Base-by-base conservation (phyloP, 2,329 filamentous ascomycete species). In the Lasiodiplodia theobromae region DNA sequence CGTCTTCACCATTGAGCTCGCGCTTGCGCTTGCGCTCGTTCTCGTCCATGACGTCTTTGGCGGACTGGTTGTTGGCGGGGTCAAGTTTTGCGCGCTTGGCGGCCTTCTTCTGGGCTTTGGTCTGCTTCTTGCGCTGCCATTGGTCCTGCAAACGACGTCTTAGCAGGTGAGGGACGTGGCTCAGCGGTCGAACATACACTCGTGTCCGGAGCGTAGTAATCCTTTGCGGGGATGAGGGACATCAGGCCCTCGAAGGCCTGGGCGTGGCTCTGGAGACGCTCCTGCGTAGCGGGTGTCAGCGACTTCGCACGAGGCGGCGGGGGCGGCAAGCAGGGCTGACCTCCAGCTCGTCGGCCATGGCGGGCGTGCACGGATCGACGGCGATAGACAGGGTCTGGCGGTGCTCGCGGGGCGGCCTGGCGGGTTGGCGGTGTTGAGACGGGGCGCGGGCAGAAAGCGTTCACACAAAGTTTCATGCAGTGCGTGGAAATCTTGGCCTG, bases 101-200 rank as follows among this genome's bases (percentile, higher is more conserved):
- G 73, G 91, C 90, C 71, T 89, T 88, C 69, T 92, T 92, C 80
- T 97, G 88, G 79, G 93, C 92, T 79, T 97, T 97, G 63, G 93
- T 95, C 82, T 98, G 94, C 84, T 98, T 98, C 83, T 96, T 97
- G 77, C 91, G 91, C 79, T 90, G 89, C 93, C 94, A 97, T 90
- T 97, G 93, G 75, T 96, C 92, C 93, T 97, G 76, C 71, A 72
- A 25, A 52, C 63, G 66, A 56, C 21, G 18, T 37, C 40, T 68
- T 25, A 66, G 67, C 40, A 64, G 34, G 56, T 6, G 10, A 23
- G 23, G 8, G 58, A 16, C 23, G 58, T 68, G 70, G 60, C 54
- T 66, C 31, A 34, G 54, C 53, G 58, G 40, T 68, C 73, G 67
- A 67, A 89, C 91, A 75, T 90, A 95, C 92, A 80, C 87, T 93